Conservation (phyloP, 768 basidiomycete genomes). For the Pulveroboletus sp. region DNA sequence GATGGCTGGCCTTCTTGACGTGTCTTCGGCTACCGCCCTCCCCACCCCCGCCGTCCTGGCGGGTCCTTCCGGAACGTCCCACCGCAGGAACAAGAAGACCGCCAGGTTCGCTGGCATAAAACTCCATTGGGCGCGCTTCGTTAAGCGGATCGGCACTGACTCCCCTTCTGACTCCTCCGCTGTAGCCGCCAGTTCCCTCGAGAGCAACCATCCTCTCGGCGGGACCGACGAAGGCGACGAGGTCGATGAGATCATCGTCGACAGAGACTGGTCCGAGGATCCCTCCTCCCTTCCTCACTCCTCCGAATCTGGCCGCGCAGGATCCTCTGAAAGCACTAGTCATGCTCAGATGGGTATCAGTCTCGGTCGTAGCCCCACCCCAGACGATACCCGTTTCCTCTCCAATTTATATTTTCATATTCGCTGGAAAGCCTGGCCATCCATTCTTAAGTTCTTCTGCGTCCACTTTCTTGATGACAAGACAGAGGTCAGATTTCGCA, state of each 20-base stretch:
- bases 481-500: slow-evolving; percentile 45
- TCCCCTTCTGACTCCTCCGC: slow-evolving; percentile 53
- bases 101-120: slow-evolving; percentile 38
- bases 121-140: slow-evolving; percentile 49
- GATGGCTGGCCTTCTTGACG: not conserved
- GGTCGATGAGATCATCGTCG: slow-evolving; percentile 74
- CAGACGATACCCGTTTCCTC: slow-evolving; percentile 35
- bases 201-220: slow-evolving; percentile 33
- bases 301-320: slow-evolving; percentile 48
- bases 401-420: slow-evolving; percentile 37
- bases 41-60: slow-evolving; percentile 43
- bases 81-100: slow-evolving; percentile 34
- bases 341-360: slow-evolving; percentile 33
- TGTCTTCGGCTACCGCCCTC: slow-evolving; percentile 21
- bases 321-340: slow-evolving; percentile 47
- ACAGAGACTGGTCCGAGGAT: slow-evolving; percentile 63
- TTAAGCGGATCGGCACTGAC: slow-evolving; percentile 53
- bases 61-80: slow-evolving; percentile 15
- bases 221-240: slow-evolving; percentile 33
- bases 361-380: slow-evolving; percentile 33
- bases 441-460: slow-evolving; percentile 53
- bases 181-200: slow-evolving; percentile 45
- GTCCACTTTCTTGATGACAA: slow-evolving; percentile 59
- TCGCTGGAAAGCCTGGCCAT: slow-evolving; percentile 58
- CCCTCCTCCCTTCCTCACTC: slow-evolving; percentile 50